These are phyloP conservation scores for Lactarius sp. DNA, from an alignment of 768 basidiomycete species.

Conservation along the genomic window DNA sequence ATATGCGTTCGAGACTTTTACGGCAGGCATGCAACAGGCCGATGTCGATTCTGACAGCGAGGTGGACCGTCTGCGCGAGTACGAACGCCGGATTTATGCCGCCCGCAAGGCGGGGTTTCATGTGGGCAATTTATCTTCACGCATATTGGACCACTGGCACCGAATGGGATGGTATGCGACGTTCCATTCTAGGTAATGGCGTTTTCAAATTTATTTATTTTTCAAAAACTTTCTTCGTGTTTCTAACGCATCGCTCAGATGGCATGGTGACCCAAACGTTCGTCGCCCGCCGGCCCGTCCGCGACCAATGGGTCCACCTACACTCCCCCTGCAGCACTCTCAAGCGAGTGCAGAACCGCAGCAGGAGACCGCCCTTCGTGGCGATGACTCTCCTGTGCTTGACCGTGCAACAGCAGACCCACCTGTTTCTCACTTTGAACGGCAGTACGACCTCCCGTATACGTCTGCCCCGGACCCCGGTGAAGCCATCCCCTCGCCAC, in stretches of 20 bases:
- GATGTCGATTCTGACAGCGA: constrained; percentile 45
- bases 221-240: background rate
- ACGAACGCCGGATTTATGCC: constrained; percentile 63
- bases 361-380: constrained; percentile 19
- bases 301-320: constrained; percentile 25
- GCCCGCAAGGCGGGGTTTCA: constrained; percentile 64
- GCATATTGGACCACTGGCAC: constrained; percentile 78
- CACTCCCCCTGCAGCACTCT: constrained; percentile 17
- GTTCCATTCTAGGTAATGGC: constrained; percentile 58
- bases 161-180: constrained; percentile 70
- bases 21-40: constrained; percentile 35
- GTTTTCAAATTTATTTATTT: background rate
- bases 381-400: constrained; percentile 20
- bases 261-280: constrained; percentile 25
- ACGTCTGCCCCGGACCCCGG: constrained; percentile 19
- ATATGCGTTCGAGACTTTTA: constrained; percentile 60
- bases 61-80: constrained; percentile 62
- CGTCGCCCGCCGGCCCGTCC: constrained; percentile 24
- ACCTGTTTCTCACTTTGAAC: constrained; percentile 23
- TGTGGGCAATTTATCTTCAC: constrained; percentile 66
- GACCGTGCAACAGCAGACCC: constrained; percentile 19
- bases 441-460: constrained; percentile 18
- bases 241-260: constrained; percentile 19
- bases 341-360: constrained; percentile 16
- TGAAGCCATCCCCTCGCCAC: constrained; percentile 25